These are phyloP conservation scores for Zalaria obscura DNA, from an alignment of 2,329 filamentous ascomycete genomes.

Conservation along the genomic window DNA sequence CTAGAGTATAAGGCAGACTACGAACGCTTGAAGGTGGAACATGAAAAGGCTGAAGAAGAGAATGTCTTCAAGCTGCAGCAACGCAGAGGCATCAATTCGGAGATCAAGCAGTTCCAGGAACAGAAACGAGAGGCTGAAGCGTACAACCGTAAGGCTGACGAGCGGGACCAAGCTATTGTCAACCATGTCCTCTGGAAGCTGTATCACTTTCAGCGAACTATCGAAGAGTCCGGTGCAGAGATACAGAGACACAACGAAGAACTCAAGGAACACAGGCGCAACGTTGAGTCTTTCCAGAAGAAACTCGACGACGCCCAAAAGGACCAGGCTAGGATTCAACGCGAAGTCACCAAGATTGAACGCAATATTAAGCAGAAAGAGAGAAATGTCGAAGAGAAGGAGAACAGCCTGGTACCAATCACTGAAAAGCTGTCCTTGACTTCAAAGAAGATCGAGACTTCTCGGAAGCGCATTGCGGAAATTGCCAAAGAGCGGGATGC, in stretches of 20 bases:
- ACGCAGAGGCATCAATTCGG: slow-evolving; percentile 86
- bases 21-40: slow-evolving; percentile 73
- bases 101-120: slow-evolving; percentile 95
- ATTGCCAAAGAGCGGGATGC: slow-evolving; percentile 64
- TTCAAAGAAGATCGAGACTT: slow-evolving; percentile 52
- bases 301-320: slow-evolving; percentile 68
- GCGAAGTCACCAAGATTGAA: slow-evolving; percentile 70
- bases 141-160: slow-evolving; percentile 79
- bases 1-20: slow-evolving; percentile 91
- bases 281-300: slow-evolving; percentile 70
- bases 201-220: slow-evolving; percentile 84
- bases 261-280: slow-evolving; percentile 79
- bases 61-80: slow-evolving; percentile 79
- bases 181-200: slow-evolving; percentile 94
- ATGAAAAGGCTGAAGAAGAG: slow-evolving; percentile 76
- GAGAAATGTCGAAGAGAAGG: slow-evolving; percentile 72
- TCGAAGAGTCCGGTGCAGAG: slow-evolving; percentile 79
- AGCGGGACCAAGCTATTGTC: slow-evolving; percentile 81
- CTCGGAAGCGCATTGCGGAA: slow-evolving; percentile 52
- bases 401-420: slow-evolving; percentile 74
- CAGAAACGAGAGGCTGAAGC: slow-evolving; percentile 93
- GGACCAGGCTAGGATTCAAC: slow-evolving; percentile 64
- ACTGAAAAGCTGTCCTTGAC: slow-evolving; percentile 83
- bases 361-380: slow-evolving; percentile 74
- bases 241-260: slow-evolving; percentile 93